Evolutionary conservation across 805 yeast species (phyloP).

Genomic region (Groenewaldozyma salmanticensis): DNA sequence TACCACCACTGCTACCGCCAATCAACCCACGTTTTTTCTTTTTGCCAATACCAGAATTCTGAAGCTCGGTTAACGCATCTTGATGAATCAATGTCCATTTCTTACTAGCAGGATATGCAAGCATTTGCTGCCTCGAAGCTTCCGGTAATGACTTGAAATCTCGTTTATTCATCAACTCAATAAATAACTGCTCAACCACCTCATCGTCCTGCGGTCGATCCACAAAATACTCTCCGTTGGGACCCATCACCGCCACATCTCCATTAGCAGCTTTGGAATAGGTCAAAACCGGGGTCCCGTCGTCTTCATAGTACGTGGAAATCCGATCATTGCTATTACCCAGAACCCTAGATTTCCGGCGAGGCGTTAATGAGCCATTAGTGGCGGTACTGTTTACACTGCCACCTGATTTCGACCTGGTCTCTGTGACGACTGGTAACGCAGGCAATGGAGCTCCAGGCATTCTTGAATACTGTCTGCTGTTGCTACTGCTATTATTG

Average conservation of each 20-base stretch:
- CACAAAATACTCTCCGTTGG: slow-evolving; percentile 30
- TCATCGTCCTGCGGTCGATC: slow-evolving; percentile 60
- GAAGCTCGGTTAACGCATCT: slow-evolving; percentile 69
- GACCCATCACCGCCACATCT: slow-evolving; percentile 1
- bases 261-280: not conserved
- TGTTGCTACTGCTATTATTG: not conserved
- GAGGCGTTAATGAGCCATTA: no score
- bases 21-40: slow-evolving; percentile 26
- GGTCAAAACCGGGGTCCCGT: not conserved
- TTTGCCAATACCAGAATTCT: slow-evolving; percentile 28
- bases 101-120: slow-evolving; percentile 60
- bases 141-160: slow-evolving; percentile 65
- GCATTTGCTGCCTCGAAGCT: slow-evolving; percentile 67
- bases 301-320: not conserved
- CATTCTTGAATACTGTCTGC: not conserved
- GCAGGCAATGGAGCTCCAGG: not conserved
- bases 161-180: slow-evolving; percentile 62
- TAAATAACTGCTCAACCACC: slow-evolving; percentile 65
- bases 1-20: slow-evolving; percentile 1
- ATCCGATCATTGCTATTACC: not conserved
- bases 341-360: no score
- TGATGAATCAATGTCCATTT: slow-evolving; percentile 90
- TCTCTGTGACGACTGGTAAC: not conserved
- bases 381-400: not conserved
- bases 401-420: not conserved